Conservation (phyloP, 345 rosid genomes). For the Lepidium africanum region DNA sequence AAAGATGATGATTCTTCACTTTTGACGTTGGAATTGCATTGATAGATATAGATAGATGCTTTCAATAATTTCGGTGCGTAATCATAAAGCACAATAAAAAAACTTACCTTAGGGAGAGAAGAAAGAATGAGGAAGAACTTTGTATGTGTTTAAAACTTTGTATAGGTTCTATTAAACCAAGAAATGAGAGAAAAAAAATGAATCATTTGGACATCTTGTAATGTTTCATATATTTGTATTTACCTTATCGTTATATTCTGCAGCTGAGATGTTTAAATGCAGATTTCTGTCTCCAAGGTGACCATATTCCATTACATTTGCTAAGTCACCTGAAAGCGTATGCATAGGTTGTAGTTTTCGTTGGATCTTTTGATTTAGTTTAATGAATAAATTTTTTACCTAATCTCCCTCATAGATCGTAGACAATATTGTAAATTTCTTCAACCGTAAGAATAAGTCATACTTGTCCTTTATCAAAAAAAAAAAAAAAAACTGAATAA, state of each 20-base stretch:
- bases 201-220: not conserved
- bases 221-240: not conserved
- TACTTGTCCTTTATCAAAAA: too few relatives aligned
- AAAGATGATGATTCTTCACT: conserved; percentile 27
- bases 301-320: conserved; percentile 77
- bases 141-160: conserved; percentile 80
- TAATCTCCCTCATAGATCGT: conserved; percentile 62
- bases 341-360: not conserved
- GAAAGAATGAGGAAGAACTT: conserved; percentile 61
- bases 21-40: conserved; percentile 29
- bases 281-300: conserved; percentile 94
- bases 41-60: conserved; percentile 16
- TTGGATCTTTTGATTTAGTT: not conserved
- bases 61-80: conserved; percentile 28
- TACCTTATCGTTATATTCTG: conserved; percentile 56
- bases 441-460: conserved; percentile 81
- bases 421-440: conserved; percentile 74
- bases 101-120: conserved; percentile 19
- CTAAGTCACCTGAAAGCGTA: conserved; percentile 48
- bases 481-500: too few relatives aligned
- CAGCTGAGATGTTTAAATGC: conserved; percentile 78
- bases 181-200: not conserved
- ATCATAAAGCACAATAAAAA: conserved; percentile 18
- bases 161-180: conserved; percentile 73
- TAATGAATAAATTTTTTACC: conserved; percentile 36